phyloP scores from a whole-genome alignment of 2,329 filamentous ascomycete genomes.

The Penicillium sp. region DNA sequence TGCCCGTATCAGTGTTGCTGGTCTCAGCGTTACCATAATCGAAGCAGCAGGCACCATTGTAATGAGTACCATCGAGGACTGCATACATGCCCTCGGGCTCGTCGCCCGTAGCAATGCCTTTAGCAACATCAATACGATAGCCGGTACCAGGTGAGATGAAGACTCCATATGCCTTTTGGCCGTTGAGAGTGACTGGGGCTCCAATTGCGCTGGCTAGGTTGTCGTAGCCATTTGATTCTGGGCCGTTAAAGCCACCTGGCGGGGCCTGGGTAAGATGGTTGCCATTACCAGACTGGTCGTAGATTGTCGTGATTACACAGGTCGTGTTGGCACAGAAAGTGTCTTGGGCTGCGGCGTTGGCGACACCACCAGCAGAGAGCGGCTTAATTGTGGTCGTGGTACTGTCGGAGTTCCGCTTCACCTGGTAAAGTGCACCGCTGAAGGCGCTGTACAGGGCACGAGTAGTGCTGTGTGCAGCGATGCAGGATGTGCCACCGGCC shows the following conservation, averaged over 20 bases:
- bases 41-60: conserved; percentile 44
- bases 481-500: conserved; percentile 58
- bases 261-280: conserved; percentile 65
- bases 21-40: conserved; percentile 60
- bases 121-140: conserved; percentile 59
- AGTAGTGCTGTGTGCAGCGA: conserved; percentile 65
- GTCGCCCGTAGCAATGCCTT: conserved; percentile 56
- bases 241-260: conserved; percentile 57
- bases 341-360: conserved; percentile 61
- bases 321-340: conserved; percentile 60
- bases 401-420: conserved; percentile 54
- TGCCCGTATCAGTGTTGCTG: conserved; percentile 54
- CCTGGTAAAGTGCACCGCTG: conserved; percentile 58
- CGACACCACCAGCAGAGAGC: conserved; percentile 58
- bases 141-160: conserved; percentile 61
- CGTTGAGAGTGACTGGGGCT: conserved; percentile 61
- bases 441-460: conserved; percentile 58
- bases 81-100: conserved; percentile 43
- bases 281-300: conserved; percentile 62
- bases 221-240: conserved; percentile 57
- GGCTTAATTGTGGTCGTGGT: conserved; percentile 51
- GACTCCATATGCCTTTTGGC: conserved; percentile 63
- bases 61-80: conserved; percentile 33
- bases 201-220: conserved; percentile 59
- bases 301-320: conserved; percentile 63